Base-by-base conservation (phyloP, 441 rosid species). In the Pelargonium australe region DNA sequence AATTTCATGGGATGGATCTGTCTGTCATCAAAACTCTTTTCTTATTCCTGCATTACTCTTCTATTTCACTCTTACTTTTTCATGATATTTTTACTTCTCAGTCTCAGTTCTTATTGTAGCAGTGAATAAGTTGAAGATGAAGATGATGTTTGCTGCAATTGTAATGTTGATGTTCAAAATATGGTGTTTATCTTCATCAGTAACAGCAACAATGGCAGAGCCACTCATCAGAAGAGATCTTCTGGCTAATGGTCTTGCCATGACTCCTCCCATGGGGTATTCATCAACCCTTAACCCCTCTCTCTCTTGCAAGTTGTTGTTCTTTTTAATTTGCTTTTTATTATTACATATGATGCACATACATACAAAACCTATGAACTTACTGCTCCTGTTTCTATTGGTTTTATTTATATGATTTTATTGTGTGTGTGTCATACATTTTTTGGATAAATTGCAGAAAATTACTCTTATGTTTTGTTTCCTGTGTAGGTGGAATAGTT, bases 181-280 rank as follows among this genome's bases (percentile, higher is more conserved):
- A 58, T 58, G 28, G 5, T 58, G 20, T 17, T 58, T 58, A 20
- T 20, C 77, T 19, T 74, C 80, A 66, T 72, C 77, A n/a, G 64
- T 73, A 66, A 40, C 75, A 67, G 68, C 72, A 25, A 25, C 31
- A 19, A 25, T 17, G 23, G 25, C 12, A 19, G 63, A 58, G 31
- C 31, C 31, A 7, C 31, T 58, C 44, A 72, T 58, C 41, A 72
- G 88, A 76, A 80, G 97, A 72, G 73, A 72, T 65, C 74, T 89
- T 37, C 85, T 92, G 6, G 80, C 85, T 5, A 92, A 89, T 82
- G 88, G 90, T 31, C 89, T 89, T 51, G 91, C 81, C 49, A 60
- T 71, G 71, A 85, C 96, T 81, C 96, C 95, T 84, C 96, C 91
- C 23, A 89, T 89, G 93, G 97, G 93, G 90, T 85, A 28, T 28